phyloP scores from a whole-genome alignment of 768 basidiomycete species.

The Suillus luteus region DNA sequence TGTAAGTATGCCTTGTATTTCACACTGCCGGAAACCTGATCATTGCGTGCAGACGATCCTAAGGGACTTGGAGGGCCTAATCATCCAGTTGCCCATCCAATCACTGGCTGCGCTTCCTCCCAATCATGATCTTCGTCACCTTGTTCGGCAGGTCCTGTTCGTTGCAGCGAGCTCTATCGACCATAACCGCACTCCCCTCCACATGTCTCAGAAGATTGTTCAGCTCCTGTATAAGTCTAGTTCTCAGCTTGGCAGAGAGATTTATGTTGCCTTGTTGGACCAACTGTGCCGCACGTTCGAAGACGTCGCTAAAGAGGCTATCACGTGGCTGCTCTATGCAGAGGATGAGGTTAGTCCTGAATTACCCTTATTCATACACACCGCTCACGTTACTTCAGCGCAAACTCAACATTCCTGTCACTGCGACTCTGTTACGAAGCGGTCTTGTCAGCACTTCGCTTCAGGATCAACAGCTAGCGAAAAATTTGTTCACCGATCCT shows the following conservation, averaged over 20 bases:
- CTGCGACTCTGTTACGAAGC: slow-evolving; percentile 82
- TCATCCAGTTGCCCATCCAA: slow-evolving; percentile 73
- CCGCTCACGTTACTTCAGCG: slow-evolving; percentile 52
- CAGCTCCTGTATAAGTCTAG: slow-evolving; percentile 91
- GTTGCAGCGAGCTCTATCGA: slow-evolving; percentile 81
- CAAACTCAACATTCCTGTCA: slow-evolving; percentile 95
- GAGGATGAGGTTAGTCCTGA: slow-evolving; percentile 81
- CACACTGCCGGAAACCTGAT: slow-evolving; percentile 29
- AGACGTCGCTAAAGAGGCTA: slow-evolving; percentile 95
- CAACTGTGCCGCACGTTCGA: slow-evolving; percentile 87
- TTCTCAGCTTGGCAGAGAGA: slow-evolving; percentile 85
- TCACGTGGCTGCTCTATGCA: slow-evolving; percentile 93
- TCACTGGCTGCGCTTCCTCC: slow-evolving; percentile 71
- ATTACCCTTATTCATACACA: neutral
- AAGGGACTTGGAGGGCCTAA: slow-evolving; percentile 77
- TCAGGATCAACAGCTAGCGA: slow-evolving; percentile 90
- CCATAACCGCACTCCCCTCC: slow-evolving; percentile 82
- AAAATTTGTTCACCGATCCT: slow-evolving; percentile 77
- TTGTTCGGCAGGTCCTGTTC: slow-evolving; percentile 80
- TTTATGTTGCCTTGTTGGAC: slow-evolving; percentile 88
- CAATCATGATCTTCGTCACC: slow-evolving; percentile 83
- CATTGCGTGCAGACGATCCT: slow-evolving; percentile 22
- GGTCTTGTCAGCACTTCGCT: slow-evolving; percentile 75
- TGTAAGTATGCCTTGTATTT: slow-evolving; percentile 43
- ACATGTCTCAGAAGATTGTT: slow-evolving; percentile 96